Conservation (phyloP, 78 protist genomes). For the Dictyostelium intermedium region DNA sequence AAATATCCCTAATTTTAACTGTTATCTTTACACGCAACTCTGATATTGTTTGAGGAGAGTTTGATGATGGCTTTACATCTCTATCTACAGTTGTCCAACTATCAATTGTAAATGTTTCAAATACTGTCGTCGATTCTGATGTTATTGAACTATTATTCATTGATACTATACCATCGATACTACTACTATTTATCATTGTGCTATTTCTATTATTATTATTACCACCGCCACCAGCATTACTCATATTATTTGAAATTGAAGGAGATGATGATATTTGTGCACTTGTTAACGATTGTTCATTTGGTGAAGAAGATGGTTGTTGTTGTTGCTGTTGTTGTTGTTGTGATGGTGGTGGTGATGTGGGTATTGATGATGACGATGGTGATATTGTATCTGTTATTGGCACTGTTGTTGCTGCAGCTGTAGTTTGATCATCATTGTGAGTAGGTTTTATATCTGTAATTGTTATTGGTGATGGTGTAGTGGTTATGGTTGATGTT, state of each 20-base stretch:
- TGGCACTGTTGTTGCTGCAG: neutral
- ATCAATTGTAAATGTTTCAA: slow-evolving; percentile 28
- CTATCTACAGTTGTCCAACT: slow-evolving; percentile 28
- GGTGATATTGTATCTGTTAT: neutral
- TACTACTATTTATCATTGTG: neutral
- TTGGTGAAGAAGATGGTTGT: neutral
- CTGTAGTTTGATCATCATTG: neutral
- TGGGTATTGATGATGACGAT: neutral
- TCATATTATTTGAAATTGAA: neutral
- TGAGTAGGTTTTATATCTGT: neutral
- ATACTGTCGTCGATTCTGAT: neutral
- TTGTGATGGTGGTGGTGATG: neutral
- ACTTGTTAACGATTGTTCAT: neutral
- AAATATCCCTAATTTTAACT: slow-evolving; percentile 41
- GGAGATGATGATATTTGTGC: neutral
- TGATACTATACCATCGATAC: neutral
- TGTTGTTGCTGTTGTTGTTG: neutral
- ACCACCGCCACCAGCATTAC: neutral
- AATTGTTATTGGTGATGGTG: neutral
- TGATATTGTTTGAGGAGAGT: neutral
- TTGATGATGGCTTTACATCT: slow-evolving; percentile 2
- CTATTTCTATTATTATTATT: neutral
- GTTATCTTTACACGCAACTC: slow-evolving; percentile 45
- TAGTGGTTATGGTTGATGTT: too few relatives aligned
- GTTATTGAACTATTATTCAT: neutral